These are phyloP conservation scores for Phoenix dactylifera DNA, from an alignment of 176 grass and related monocot genomes.

Conservation along the genomic window DNA sequence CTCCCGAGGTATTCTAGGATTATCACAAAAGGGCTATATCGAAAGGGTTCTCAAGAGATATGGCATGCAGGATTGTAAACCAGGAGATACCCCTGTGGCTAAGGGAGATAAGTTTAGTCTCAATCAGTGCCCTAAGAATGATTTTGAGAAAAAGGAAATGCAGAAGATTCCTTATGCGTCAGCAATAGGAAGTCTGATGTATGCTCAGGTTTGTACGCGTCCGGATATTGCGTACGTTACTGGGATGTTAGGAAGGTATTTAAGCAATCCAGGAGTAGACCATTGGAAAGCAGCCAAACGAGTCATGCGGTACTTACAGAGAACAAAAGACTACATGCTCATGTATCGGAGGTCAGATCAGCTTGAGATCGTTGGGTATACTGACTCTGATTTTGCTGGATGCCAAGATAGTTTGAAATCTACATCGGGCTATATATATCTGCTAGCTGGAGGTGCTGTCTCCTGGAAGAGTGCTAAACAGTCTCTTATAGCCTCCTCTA, in stretches of 20 bases:
- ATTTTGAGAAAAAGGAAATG: no score
- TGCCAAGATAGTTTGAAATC: neutral
- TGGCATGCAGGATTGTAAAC: neutral
- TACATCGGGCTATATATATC: neutral
- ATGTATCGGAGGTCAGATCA: neutral
- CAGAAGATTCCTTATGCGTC: no score
- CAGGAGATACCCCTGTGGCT: neutral
- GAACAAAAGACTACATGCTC: constrained; percentile 1
- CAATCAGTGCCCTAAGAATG: neutral
- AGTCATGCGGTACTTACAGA: no score
- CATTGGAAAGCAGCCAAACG: no score
- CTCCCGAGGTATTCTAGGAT: neutral
- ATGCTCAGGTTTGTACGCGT: no score
- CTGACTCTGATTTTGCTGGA: neutral
- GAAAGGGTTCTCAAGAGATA: neutral
- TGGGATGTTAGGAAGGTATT: no score
- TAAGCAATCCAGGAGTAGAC: no score
- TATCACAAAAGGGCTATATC: constrained; percentile 1
- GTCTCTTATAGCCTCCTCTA: neutral
- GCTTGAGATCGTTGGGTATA: neutral
- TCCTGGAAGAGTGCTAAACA: neutral
- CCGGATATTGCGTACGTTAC: no score
- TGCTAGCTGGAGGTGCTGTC: neutral
- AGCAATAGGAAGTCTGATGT: no score
- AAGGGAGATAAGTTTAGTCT: neutral